Percentiles rank a stretch among this genome's conserved stretches.
phyloP scores from a whole-genome alignment of 2,329 filamentous ascomycete genomes.

The Fusarium sublunatum region DNA sequence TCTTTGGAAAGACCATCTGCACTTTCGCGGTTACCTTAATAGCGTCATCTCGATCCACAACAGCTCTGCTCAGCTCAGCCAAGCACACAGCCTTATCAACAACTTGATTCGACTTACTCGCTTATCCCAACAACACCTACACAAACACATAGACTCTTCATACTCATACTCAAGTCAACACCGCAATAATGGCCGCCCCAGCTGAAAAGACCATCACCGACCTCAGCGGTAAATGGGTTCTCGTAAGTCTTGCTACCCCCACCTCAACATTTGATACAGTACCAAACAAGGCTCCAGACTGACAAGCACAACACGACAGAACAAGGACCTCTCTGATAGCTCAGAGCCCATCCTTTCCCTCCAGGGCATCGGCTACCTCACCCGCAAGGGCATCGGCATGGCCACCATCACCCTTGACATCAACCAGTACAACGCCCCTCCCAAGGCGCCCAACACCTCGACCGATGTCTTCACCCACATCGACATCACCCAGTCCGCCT shows the following conservation, averaged over 20 bases:
- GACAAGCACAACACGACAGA: conserved; percentile 61
- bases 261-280: background rate
- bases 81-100: conserved; percentile 14
- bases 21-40: conserved; percentile 14
- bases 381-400: conserved; percentile 76
- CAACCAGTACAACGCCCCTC: conserved; percentile 63
- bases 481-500: conserved; percentile 79
- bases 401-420: conserved; percentile 76
- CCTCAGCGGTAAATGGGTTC: conserved; percentile 75
- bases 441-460: conserved; percentile 54
- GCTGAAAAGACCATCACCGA: conserved; percentile 72
- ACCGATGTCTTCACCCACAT: conserved; percentile 66
- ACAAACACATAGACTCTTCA: background rate
- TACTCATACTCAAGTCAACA: background rate
- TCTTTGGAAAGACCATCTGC: conserved; percentile 11
- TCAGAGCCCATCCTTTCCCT: conserved; percentile 76
- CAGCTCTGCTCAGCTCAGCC: conserved; percentile 4
- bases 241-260: conserved; percentile 63
- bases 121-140: conserved; percentile 7
- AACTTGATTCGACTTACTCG: background rate
- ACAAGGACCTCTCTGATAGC: conserved; percentile 77
- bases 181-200: conserved; percentile 75
- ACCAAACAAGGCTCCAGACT: conserved; percentile 4
- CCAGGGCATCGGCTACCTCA: conserved; percentile 77
- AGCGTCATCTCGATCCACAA: conserved; percentile 40